Conservation (phyloP, 1,139 yeast species). For the Debaryomyces sp. region DNA sequence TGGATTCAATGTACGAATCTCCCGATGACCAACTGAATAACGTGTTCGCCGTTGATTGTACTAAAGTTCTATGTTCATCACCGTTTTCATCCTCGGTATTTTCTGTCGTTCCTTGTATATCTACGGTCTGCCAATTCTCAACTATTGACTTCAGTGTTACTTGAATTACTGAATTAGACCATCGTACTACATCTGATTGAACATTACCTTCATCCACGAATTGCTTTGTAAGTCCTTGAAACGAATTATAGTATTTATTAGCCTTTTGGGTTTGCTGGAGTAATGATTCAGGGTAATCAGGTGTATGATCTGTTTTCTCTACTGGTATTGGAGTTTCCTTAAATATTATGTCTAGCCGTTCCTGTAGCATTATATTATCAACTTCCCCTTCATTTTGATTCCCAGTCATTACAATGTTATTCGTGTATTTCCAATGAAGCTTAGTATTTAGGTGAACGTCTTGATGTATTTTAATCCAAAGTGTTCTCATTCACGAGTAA, state of each 20-base stretch:
- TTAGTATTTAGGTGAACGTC: neutral
- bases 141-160: constrained; percentile 30
- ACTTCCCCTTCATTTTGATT: neutral
- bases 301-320: neutral
- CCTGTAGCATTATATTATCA: neutral
- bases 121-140: constrained; percentile 30
- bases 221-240: constrained; percentile 41
- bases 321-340: neutral
- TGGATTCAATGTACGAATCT: constrained; percentile 39
- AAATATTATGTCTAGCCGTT: constrained; percentile 7
- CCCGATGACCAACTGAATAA: constrained; percentile 50
- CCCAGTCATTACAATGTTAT: neutral
- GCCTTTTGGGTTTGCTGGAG: constrained; percentile 36
- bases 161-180: constrained; percentile 36
- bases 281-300: constrained; percentile 37
- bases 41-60: constrained; percentile 29
- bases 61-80: neutral
- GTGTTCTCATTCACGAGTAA: neutral
- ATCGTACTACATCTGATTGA: constrained; percentile 29
- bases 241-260: constrained; percentile 33
- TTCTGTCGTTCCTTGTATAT: constrained; percentile 10
- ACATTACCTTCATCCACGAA: constrained; percentile 25
- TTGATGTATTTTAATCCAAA: neutral
- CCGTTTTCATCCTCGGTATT: constrained; percentile 2
- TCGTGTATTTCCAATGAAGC: neutral